Evolutionary conservation across 2,329 filamentous ascomycete species (phyloP), one percentile per base, ranked within the genome.

Genomic region (Mollisia scopiformis): DNA sequence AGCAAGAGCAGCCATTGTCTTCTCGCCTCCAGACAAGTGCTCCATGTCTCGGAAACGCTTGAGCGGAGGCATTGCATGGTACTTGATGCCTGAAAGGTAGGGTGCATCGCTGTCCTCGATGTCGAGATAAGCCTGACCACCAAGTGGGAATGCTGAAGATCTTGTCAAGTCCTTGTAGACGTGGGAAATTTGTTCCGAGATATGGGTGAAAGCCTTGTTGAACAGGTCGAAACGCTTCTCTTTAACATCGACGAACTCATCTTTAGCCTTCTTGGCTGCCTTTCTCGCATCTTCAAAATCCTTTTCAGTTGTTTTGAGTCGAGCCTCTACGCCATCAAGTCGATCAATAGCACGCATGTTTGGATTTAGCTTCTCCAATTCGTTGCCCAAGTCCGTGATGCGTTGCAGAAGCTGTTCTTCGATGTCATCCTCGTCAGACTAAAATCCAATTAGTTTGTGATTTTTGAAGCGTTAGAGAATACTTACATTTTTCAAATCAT

Each of bases 1-100:
- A n/a, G 95, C 95, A 39, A 99, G 82, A 14, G 95, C 95, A 1
- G 95, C 95, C 89, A 99, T 99, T 0, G 95, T 99, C 82, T 99
- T 99, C 78, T 99, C 95, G 58, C 95, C 95, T 71, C 95, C 95
- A 1, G 92, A 97, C 10, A 99, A 81, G 74, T 97, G 95, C 76
- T 99, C 95, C 95, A 99, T 99, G 75, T 99, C 96, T 70, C 95
- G 87, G 85, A 99, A 99, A 49, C 95, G 92, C 80, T 99, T 99
- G 64, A 97, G 86, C 1, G 95, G 95, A 21, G 95, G 95, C 93
- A 98, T 99, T 64, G 95, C 96, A 74, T 98, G 93, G 77, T 99
- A 99, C 74, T 97, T 97, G 77, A 99, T 93, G 31, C 95, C 95
- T 41, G 91, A 92, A 3, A 97, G 85, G 75, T 98, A 99, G 0